Conservation (phyloP, 2,329 filamentous ascomycete species). For the Cladosporium austrohemisphaericum region DNA sequence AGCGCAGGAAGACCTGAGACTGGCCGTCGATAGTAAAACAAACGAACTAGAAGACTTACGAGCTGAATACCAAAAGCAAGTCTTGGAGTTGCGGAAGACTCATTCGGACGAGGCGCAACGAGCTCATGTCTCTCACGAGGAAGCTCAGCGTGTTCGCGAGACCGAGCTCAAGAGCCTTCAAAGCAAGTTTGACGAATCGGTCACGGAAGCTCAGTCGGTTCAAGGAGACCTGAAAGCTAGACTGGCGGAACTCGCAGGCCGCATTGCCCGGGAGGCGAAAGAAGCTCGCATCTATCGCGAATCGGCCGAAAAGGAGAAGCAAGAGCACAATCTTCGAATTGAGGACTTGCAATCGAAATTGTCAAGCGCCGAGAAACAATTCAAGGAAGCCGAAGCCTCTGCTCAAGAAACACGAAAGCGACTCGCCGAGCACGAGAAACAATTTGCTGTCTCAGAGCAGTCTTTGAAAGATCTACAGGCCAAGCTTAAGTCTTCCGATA, state of each 20-base stretch:
- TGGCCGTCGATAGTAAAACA: slow-evolving; percentile 1
- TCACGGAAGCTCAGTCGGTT: slow-evolving; percentile 12
- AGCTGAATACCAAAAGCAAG: background rate
- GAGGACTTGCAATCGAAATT: too few species aligned
- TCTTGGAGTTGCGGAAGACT: background rate
- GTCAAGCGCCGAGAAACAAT: background rate
- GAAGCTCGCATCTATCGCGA: slow-evolving; percentile 13
- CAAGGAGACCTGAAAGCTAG: slow-evolving; percentile 23
- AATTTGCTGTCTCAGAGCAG: background rate
- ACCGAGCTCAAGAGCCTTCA: slow-evolving; percentile 6
- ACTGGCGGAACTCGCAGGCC: slow-evolving; percentile 27
- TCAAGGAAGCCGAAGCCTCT: background rate
- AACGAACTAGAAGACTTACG: slow-evolving; percentile 11
- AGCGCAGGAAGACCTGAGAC: slow-evolving; percentile 4
- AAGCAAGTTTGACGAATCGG: slow-evolving; percentile 9
- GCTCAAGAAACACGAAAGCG: background rate
- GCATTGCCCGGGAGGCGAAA: slow-evolving; percentile 20
- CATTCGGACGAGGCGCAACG: slow-evolving; percentile 5
- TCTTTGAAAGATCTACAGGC: background rate
- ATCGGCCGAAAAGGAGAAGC: slow-evolving; percentile 16
- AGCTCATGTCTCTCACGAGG: background rate
- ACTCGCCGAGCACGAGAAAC: background rate
- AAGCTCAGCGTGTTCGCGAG: slow-evolving; percentile 10
- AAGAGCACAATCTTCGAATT: too few species aligned
- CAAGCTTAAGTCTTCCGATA: background rate